These are phyloP conservation scores for Clausena lansium DNA, from an alignment of 345 rosid species.

Conservation along the genomic window DNA sequence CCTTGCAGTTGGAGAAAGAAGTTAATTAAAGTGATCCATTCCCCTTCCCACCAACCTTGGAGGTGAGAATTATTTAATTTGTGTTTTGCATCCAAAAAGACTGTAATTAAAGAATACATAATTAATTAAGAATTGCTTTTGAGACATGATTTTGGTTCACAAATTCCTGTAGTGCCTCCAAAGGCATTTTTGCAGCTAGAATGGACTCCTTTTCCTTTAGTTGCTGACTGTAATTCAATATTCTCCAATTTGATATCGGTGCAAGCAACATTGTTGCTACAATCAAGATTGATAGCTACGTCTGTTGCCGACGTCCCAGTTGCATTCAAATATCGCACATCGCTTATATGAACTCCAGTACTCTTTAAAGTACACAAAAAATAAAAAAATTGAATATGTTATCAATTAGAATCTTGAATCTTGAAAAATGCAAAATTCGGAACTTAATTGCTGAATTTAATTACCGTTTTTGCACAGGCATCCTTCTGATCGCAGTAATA, in stretches of 20 bases:
- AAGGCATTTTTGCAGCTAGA: constrained; percentile 22
- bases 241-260: constrained; percentile 15
- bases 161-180: constrained; percentile 12
- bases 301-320: constrained; percentile 17
- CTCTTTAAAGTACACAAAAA: neutral
- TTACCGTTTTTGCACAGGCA: neutral
- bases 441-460: neutral
- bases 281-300: constrained; percentile 26
- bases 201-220: neutral
- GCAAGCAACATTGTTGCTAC: constrained; percentile 24
- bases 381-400: no score
- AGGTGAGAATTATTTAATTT: neutral
- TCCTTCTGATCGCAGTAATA: neutral
- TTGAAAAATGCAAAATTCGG: no score
- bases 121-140: no score
- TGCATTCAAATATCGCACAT: neutral
- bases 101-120: no score
- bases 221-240: constrained; percentile 2
- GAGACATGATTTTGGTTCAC: constrained; percentile 9
- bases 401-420: no score
- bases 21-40: neutral
- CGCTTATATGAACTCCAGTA: constrained; percentile 16
- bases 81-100: neutral
- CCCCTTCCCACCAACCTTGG: neutral
- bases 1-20: neutral